Percentiles rank a stretch among this genome's conserved stretches.
phyloP scores from a whole-genome alignment of 2,329 filamentous ascomycete species.

The Claviceps pazoutovae region DNA sequence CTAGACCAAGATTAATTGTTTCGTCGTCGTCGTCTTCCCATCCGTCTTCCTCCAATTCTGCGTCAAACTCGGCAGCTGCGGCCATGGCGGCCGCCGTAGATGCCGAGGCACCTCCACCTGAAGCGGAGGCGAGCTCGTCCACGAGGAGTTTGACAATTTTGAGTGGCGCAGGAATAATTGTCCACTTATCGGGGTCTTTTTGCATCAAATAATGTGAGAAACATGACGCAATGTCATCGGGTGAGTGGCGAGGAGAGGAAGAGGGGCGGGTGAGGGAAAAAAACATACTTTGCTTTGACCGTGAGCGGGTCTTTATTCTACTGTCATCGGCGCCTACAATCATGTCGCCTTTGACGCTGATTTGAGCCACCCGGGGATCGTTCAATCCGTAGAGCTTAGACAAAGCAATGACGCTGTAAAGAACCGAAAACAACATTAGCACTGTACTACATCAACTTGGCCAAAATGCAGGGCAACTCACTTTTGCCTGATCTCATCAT shows the following conservation, averaged over 20 bases:
- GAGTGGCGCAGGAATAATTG: conserved; percentile 70
- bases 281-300: conserved; percentile 61
- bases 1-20: conserved; percentile 60
- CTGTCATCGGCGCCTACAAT: conserved; percentile 61
- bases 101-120: conserved; percentile 47
- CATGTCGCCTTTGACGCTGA: conserved; percentile 81
- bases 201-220: background rate
- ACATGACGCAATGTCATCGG: no score
- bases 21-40: conserved; percentile 75
- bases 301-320: conserved; percentile 86
- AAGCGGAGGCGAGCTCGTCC: conserved; percentile 75
- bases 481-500: conserved; percentile 96
- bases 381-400: conserved; percentile 83
- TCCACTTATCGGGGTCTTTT: conserved; percentile 75
- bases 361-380: conserved; percentile 63
- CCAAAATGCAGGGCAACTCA: conserved; percentile 29
- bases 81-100: conserved; percentile 50
- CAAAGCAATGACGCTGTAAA: conserved; percentile 66
- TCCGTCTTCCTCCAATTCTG: conserved; percentile 62
- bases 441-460: background rate
- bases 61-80: conserved; percentile 39
- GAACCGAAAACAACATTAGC: background rate
- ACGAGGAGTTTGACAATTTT: conserved; percentile 96
- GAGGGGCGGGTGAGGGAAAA: background rate
- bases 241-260: background rate